Evolutionary conservation across 2,329 filamentous ascomycete genomes (phyloP).

Genomic region (Thermochaetoides dissita): DNA sequence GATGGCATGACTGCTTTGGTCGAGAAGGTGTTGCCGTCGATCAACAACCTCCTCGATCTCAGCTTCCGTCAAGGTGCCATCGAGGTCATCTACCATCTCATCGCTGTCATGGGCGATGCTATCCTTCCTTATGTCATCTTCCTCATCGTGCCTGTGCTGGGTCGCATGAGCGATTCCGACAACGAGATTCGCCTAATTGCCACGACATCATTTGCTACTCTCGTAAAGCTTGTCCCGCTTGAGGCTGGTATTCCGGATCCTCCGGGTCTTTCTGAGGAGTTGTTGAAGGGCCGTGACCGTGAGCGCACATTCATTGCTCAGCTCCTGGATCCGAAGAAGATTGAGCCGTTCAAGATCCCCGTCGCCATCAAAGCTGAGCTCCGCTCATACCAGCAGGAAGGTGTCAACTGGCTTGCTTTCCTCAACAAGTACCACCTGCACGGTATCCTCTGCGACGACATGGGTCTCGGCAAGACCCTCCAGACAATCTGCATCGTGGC

Average conservation of each 20-base stretch:
- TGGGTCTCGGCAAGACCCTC: conserved; percentile 95
- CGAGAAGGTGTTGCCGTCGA: conserved; percentile 79
- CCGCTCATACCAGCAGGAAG: conserved; percentile 94
- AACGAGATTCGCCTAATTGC: conserved; percentile 88
- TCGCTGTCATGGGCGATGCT: conserved; percentile 92
- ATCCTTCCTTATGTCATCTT: conserved; percentile 98
- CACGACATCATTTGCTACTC: conserved; percentile 89
- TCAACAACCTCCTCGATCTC: conserved; percentile 79
- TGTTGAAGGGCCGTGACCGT: conserved; percentile 79
- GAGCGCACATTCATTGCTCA: conserved; percentile 95
- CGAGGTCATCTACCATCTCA: conserved; percentile 91
- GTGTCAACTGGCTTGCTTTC: conserved; percentile 97
- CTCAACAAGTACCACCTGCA: conserved; percentile 96
- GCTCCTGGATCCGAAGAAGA: conserved; percentile 91
- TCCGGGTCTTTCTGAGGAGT: conserved; percentile 74
- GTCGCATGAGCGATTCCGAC: conserved; percentile 96
- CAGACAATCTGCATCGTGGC: conserved; percentile 97
- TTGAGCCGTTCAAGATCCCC: conserved; percentile 83
- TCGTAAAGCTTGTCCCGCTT: conserved; percentile 91
- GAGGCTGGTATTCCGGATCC: conserved; percentile 96
- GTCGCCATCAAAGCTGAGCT: conserved; percentile 95
- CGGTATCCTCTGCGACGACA: conserved; percentile 96
- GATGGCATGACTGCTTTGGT: conserved; percentile 94
- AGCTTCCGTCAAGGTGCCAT: conserved; percentile 85
- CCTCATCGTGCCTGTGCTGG: conserved; percentile 90